A percentile compares a stretch with the other conserved stretches of the same genome.
phyloP scores from a whole-genome alignment of 257 asterid species.

The Solanum virginianum region DNA sequence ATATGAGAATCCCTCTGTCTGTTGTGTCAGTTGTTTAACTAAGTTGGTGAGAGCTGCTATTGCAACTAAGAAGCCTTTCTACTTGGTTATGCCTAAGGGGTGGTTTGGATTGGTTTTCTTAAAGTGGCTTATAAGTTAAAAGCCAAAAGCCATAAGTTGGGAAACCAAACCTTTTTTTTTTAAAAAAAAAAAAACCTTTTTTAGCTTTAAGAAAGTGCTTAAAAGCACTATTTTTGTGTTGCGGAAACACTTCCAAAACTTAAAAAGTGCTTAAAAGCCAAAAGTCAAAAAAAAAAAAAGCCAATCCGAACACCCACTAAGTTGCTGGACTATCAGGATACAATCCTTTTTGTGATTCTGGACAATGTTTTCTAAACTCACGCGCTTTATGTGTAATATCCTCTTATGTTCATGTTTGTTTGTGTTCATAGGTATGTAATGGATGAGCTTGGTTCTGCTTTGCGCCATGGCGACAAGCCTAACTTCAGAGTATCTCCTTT shows the following conservation, averaged over 20 bases:
- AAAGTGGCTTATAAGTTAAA: no score
- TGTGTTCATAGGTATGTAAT: slow-evolving; percentile 68
- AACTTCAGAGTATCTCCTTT: slow-evolving; percentile 89
- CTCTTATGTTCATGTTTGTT: background rate
- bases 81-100: background rate
- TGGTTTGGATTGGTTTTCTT: no score
- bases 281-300: no score
- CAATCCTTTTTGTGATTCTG: background rate
- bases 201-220: no score
- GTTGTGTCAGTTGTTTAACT: background rate
- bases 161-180: no score
- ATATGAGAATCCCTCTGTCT: background rate
- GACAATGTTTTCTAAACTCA: background rate
- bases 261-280: no score
- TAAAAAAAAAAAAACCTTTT: no score
- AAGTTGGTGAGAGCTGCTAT: background rate
- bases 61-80: background rate
- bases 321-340: background rate
- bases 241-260: no score
- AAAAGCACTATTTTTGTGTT: no score
- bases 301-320: background rate
- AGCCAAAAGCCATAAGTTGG: no score
- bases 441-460: slow-evolving; percentile 98
- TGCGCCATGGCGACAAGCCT: slow-evolving; percentile 89
- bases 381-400: background rate